Evolutionary conservation across 495 filamentous ascomycete genomes (phyloP).

Genomic region (Aspergillus homomorphus): DNA sequence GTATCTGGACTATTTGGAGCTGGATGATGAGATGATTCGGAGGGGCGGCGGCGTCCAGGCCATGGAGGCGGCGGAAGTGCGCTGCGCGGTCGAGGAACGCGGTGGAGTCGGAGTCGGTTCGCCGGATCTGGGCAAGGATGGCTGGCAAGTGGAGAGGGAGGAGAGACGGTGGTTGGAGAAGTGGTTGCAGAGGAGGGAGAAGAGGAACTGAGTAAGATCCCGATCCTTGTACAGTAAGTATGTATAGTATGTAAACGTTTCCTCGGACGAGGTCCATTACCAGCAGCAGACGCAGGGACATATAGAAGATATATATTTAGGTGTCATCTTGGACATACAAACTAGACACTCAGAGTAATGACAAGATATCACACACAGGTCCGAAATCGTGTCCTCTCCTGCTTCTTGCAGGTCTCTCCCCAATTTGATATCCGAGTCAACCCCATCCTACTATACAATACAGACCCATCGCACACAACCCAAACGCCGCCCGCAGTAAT

Average conservation of each 20-base stretch:
- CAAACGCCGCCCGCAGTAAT: neutral
- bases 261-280: no score
- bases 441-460: neutral
- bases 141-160: slow-evolving; percentile 24
- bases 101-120: slow-evolving; percentile 30
- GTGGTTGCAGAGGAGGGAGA: slow-evolving; percentile 31
- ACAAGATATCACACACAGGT: neutral
- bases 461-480: neutral
- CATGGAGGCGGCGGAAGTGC: slow-evolving; percentile 53
- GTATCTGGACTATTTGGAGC: slow-evolving; percentile 49
- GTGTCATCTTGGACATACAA: neutral
- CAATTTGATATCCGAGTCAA: neutral
- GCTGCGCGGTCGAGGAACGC: slow-evolving; percentile 53
- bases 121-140: slow-evolving; percentile 8
- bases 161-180: slow-evolving; percentile 38
- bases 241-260: no score
- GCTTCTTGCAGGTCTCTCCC: neutral
- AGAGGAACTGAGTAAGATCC: neutral
- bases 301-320: neutral
- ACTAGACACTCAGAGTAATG: neutral
- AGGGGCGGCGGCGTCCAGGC: slow-evolving; percentile 47
- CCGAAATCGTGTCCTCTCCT: neutral
- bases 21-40: slow-evolving; percentile 59
- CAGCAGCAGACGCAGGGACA: neutral
- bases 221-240: neutral